Evolutionary conservation across 1,284 basidiomycete species (phyloP), one percentile per base, ranked within the genome.

Genomic region (Tilletiaria anomala): DNA sequence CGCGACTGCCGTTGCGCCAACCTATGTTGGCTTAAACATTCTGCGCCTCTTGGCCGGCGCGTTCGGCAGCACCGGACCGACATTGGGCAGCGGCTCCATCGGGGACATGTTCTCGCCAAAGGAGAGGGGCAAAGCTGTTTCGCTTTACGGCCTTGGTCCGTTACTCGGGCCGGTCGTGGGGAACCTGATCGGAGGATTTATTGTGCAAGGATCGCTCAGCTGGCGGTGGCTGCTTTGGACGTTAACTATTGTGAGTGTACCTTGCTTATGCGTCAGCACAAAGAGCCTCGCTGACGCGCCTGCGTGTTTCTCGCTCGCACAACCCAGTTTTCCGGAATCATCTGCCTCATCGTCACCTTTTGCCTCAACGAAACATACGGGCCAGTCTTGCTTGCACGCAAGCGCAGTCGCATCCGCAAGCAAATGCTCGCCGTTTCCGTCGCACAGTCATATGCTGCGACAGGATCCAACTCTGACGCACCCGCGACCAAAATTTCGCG

Each of bases 21-120:
- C 55, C 40, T 68, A 59, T 64, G 67, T 44, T 45, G 63, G 45
- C 6, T 41, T 54, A 17, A 51, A 42, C 40, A 18, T 58, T 8
- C 42, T 61, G 8, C 47, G 58, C 2, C 53, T 57, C 37, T 42
- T 61, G 10, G 56, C 58, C 4, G 58, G 58, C 18, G 53, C 50
- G 1, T 46, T 48, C 19, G 58, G 58, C 4, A 48, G 45, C 35
- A 47, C 57, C 0, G 58, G 58, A 6, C 58, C 58, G 2, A 55
- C 55, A 38, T 20, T 61, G 6, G 58, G 58, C 5, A 53, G 57
- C 0, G 56, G 54, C 1, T 56, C 49, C 22, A 61, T 61, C 22
- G 58, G 54, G 1, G 58, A 61, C 37, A 57, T 61, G 57, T 61
- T 61, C 37, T 21, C 42, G 14, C 58, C 58, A 3, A 37, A 35